phyloP scores from a whole-genome alignment of 78 protist genomes.

The Dictyostelium discoideum region DNA sequence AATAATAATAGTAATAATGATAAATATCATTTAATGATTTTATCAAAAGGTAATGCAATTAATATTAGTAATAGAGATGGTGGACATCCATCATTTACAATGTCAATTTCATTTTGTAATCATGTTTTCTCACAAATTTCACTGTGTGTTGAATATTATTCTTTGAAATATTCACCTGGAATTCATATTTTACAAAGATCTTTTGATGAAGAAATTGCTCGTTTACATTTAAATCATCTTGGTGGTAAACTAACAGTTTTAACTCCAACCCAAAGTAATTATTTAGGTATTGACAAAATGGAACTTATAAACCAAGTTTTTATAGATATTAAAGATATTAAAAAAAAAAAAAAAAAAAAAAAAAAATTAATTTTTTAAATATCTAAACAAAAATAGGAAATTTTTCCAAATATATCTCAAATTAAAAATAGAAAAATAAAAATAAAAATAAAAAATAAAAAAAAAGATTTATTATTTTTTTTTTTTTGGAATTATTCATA shows the following conservation, averaged over 20 bases:
- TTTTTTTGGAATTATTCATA: too few relatives aligned
- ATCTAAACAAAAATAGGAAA: too few relatives aligned
- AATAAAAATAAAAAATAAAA: too few relatives aligned
- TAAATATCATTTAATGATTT: constrained; percentile 93
- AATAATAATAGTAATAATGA: background rate
- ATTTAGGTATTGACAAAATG: constrained; percentile 88
- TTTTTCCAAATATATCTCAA: too few relatives aligned
- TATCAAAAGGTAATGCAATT: constrained; percentile 98
- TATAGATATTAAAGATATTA: constrained; percentile 88
- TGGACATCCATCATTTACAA: constrained; percentile 99
- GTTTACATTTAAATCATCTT: constrained; percentile 94
- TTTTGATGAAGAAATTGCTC: constrained; percentile 98
- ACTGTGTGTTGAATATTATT: constrained; percentile 82
- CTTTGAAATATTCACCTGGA: constrained; percentile 69
- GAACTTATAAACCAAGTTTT: constrained; percentile 90
- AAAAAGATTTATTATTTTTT: too few relatives aligned
- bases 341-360: background rate
- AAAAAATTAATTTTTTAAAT: too few relatives aligned
- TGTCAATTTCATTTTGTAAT: constrained; percentile 98
- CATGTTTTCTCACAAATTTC: constrained; percentile 98
- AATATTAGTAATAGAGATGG: constrained; percentile 98
- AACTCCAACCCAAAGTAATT: constrained; percentile 90
- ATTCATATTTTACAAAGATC: constrained; percentile 96
- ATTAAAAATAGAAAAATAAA: too few relatives aligned
- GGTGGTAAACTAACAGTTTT: constrained; percentile 94